These are phyloP conservation scores for Microbotryum lychnidis-dioicae DNA, from an alignment of 1,284 basidiomycete genomes.

Conservation along the genomic window DNA sequence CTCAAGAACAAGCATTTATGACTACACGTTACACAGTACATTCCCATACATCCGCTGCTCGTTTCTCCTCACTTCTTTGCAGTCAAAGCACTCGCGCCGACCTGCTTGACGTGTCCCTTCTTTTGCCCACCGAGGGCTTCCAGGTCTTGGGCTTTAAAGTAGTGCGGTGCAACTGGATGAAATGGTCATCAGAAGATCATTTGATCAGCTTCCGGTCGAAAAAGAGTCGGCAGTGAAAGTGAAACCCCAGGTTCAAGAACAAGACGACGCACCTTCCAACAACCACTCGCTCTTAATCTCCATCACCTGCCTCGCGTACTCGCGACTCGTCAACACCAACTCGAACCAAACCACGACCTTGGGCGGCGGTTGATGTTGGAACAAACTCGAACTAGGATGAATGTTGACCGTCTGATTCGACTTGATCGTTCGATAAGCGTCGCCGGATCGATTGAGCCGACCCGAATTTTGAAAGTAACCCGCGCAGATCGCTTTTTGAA, in stretches of 20 bases:
- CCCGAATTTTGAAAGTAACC: constrained; percentile 47
- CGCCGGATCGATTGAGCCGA: constrained; percentile 36
- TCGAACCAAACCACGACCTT: constrained; percentile 91
- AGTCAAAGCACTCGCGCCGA: no score
- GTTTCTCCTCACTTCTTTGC: no score
- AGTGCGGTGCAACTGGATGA: constrained; percentile 74
- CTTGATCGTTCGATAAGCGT: constrained; percentile 37
- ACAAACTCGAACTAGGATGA: constrained; percentile 88
- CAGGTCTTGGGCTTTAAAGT: constrained; percentile 80
- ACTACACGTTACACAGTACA: no score
- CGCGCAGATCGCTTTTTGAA: constrained; percentile 89
- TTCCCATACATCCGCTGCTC: no score
- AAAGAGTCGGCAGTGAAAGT: background rate
- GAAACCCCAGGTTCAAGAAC: no score
- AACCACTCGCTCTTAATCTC: constrained; percentile 93
- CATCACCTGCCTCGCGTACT: constrained; percentile 77
- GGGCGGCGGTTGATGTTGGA: constrained; percentile 89
- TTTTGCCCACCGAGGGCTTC: constrained; percentile 49
- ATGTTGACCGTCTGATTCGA: constrained; percentile 88
- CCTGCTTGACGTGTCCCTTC: constrained; percentile 27
- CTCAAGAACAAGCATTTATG: no score
- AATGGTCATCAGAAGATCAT: background rate
- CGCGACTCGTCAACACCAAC: constrained; percentile 54
- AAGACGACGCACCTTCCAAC: constrained; percentile 57
- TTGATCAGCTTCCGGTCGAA: no score